These are phyloP conservation scores for Acacia concinna DNA, from an alignment of 331 rosid species.

Conservation along the genomic window DNA sequence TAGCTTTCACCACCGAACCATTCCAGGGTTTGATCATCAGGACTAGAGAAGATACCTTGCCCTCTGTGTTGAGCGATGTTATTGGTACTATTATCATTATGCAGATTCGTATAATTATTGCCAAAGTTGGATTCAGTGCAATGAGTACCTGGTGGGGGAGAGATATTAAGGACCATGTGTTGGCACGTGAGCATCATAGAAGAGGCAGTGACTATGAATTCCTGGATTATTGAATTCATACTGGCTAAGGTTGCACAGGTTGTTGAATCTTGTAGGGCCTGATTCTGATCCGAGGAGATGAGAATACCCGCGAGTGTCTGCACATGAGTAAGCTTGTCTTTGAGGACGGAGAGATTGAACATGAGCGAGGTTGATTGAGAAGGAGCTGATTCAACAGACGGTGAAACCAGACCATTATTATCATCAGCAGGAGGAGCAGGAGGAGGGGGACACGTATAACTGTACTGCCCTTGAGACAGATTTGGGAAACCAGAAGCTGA, in stretches of 20 bases:
- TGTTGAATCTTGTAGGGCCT: constrained; percentile 39
- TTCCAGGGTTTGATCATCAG: constrained; percentile 48
- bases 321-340: constrained; percentile 63
- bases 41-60: constrained; percentile 37
- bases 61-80: constrained; percentile 30
- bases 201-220: constrained; percentile 66
- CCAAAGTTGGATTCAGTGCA: constrained; percentile 10
- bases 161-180: constrained; percentile 43
- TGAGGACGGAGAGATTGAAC: constrained; percentile 62
- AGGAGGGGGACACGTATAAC: constrained; percentile 23
- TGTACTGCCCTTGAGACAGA: constrained; percentile 34
- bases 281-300: constrained; percentile 39
- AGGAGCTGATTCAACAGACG: constrained; percentile 35
- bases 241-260: constrained; percentile 44
- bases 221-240: constrained; percentile 66
- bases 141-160: constrained; percentile 38
- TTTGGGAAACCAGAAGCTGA: constrained; percentile 31
- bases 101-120: background rate
- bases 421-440: background rate
- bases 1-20: constrained; percentile 52
- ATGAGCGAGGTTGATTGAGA: constrained; percentile 51
- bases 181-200: constrained; percentile 80
- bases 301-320: constrained; percentile 52
- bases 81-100: constrained; percentile 24
- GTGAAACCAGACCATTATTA: constrained; percentile 21